Conservation (phyloP, 2,329 filamentous ascomycete genomes). For the Neobulgaria alba region DNA sequence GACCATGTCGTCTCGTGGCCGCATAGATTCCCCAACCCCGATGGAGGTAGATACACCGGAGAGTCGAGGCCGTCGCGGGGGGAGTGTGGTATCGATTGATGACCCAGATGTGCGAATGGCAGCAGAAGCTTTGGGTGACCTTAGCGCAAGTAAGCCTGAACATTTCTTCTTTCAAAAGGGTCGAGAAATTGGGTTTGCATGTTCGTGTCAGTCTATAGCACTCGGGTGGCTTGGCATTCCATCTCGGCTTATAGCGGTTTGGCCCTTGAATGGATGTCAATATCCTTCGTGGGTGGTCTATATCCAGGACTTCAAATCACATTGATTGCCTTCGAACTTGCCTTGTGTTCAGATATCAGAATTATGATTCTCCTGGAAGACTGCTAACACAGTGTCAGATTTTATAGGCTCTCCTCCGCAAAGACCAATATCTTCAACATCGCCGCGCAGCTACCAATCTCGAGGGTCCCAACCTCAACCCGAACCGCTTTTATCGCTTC, state of each 20-base stretch:
- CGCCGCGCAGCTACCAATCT: constrained; percentile 30
- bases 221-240: too few relatives aligned
- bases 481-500: constrained; percentile 76
- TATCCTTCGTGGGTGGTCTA: too few relatives aligned
- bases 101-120: constrained; percentile 62
- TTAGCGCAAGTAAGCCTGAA: constrained; percentile 59
- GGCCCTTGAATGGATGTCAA: too few relatives aligned
- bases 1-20: constrained; percentile 8
- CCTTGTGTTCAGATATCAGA: too few relatives aligned
- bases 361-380: too few relatives aligned
- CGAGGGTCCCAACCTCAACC: constrained; percentile 32
- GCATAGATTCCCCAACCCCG: constrained; percentile 20
- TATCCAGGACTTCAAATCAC: too few relatives aligned
- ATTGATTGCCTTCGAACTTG: too few relatives aligned
- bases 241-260: too few relatives aligned
- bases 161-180: too few relatives aligned
- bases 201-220: too few relatives aligned
- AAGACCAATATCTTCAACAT: constrained; percentile 22
- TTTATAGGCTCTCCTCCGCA: constrained; percentile 55
- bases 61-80: constrained; percentile 21
- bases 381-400: too few relatives aligned
- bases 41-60: constrained; percentile 28
- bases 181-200: too few relatives aligned
- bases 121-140: constrained; percentile 66
- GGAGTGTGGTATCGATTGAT: constrained; percentile 39